phyloP scores from a whole-genome alignment of 2,329 filamentous ascomycete species.

The Diaporthe sp. region DNA sequence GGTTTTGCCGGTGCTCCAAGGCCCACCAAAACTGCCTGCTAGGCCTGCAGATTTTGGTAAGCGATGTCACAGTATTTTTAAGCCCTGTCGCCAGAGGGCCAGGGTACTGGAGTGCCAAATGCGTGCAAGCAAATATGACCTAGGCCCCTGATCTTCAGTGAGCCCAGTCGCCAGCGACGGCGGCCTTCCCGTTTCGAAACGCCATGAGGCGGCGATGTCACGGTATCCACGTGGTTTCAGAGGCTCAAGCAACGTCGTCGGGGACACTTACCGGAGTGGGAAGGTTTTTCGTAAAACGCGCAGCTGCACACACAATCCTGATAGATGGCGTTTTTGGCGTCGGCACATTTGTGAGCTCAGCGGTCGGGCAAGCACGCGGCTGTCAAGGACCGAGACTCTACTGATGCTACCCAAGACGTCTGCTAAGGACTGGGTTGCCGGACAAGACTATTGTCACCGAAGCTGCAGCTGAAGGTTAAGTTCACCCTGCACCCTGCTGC shows the following conservation, averaged over 20 bases:
- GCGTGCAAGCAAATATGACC: background rate
- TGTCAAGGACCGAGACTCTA: background rate
- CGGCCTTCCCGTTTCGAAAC: slow-evolving; percentile 33
- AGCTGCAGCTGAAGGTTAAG: slow-evolving; percentile 24
- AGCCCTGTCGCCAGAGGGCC: background rate
- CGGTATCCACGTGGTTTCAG: slow-evolving; percentile 30
- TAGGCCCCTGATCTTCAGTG: slow-evolving; percentile 15
- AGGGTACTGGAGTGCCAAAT: background rate
- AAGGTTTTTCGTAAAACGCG: slow-evolving; percentile 28
- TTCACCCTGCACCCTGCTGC: slow-evolving; percentile 26
- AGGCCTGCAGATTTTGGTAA: slow-evolving; percentile 17
- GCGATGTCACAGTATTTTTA: slow-evolving; percentile 31
- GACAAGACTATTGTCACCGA: slow-evolving; percentile 29
- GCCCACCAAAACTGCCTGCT: slow-evolving; percentile 13
- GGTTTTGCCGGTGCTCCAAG: slow-evolving; percentile 10
- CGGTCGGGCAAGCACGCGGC: slow-evolving; percentile 1
- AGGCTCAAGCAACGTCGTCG: slow-evolving; percentile 22
- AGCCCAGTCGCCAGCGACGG: slow-evolving; percentile 9
- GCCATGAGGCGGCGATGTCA: slow-evolving; percentile 21
- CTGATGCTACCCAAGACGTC: background rate
- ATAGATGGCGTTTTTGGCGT: slow-evolving; percentile 27
- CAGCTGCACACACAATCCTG: slow-evolving; percentile 9
- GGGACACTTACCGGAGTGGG: slow-evolving; percentile 9
- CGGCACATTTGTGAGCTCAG: slow-evolving; percentile 15
- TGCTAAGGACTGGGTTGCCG: background rate